These are phyloP conservation scores for Penicillium fimorum DNA, from an alignment of 495 filamentous ascomycete species.

Conservation along the genomic window DNA sequence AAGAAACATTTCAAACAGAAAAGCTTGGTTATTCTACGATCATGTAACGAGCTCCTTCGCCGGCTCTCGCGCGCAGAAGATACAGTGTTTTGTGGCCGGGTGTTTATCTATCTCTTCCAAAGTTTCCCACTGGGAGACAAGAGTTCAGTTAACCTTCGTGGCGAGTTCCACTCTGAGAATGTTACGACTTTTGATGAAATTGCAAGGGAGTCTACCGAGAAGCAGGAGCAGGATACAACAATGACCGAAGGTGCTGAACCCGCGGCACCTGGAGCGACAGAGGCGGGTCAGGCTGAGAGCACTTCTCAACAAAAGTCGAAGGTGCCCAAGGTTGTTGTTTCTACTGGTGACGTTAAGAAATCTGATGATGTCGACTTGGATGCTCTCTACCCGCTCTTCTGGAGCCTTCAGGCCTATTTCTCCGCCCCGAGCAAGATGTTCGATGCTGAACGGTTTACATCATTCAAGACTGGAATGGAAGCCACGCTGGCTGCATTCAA, in stretches of 20 bases:
- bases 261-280: slow-evolving; percentile 18
- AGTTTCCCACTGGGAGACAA: slow-evolving; percentile 94
- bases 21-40: slow-evolving; percentile 79
- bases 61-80: slow-evolving; percentile 91
- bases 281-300: slow-evolving; percentile 16
- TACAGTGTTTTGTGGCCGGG: slow-evolving; percentile 92
- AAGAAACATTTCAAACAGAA: slow-evolving; percentile 81
- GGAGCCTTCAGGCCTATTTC: slow-evolving; percentile 87
- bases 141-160: slow-evolving; percentile 93
- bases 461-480: slow-evolving; percentile 78
- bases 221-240: slow-evolving; percentile 55
- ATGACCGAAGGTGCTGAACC: slow-evolving; percentile 58
- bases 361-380: slow-evolving; percentile 57
- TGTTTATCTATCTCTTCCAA: slow-evolving; percentile 97
- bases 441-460: slow-evolving; percentile 60
- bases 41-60: slow-evolving; percentile 92
- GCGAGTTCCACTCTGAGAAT: slow-evolving; percentile 96
- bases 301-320: slow-evolving; percentile 23
- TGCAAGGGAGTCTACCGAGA: slow-evolving; percentile 19
- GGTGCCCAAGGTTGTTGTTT: slow-evolving; percentile 52
- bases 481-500: slow-evolving; percentile 78
- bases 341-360: slow-evolving; percentile 46
- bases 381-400: slow-evolving; percentile 86
- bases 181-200: slow-evolving; percentile 78
- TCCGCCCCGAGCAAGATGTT: slow-evolving; percentile 86